Evolutionary conservation across 176 grass and related monocot genomes (phyloP).

Genomic region (Cenchrus purpureus): DNA sequence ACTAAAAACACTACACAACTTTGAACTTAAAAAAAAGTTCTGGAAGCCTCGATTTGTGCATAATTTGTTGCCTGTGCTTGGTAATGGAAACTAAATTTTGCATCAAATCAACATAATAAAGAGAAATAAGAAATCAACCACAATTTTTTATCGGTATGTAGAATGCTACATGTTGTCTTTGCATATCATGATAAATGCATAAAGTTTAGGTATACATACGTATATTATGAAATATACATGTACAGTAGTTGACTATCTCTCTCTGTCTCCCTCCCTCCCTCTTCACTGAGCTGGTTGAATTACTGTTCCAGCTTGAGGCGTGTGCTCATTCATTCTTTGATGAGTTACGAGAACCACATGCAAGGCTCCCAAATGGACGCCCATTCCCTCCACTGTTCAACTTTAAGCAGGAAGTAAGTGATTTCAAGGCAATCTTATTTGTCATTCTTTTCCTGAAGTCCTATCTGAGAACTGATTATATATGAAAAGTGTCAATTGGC

Average conservation of each 20-base stretch:
- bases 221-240: not conserved
- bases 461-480: not conserved
- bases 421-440: not conserved
- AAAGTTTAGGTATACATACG: not conserved
- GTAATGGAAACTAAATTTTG: not conserved
- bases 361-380: slow-evolving; percentile 59
- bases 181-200: not conserved
- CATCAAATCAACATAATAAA: not conserved
- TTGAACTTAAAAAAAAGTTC: not conserved
- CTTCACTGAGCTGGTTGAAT: not conserved
- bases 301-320: slow-evolving; percentile 57
- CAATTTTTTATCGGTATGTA: not conserved
- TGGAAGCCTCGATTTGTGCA: not conserved
- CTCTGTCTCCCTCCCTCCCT: no score
- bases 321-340: slow-evolving; percentile 69
- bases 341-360: slow-evolving; percentile 58
- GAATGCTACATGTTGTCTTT: not conserved
- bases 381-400: slow-evolving; percentile 64
- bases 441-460: not conserved
- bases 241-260: not conserved
- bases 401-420: slow-evolving; percentile 67
- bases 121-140: no score
- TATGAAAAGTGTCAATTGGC: not conserved
- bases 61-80: not conserved
- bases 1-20: not conserved